A percentile compares a stretch with the other conserved stretches of the same genome.
Evolutionary conservation across 805 yeast species (phyloP).

Genomic region (Lipomyces orientalis): DNA sequence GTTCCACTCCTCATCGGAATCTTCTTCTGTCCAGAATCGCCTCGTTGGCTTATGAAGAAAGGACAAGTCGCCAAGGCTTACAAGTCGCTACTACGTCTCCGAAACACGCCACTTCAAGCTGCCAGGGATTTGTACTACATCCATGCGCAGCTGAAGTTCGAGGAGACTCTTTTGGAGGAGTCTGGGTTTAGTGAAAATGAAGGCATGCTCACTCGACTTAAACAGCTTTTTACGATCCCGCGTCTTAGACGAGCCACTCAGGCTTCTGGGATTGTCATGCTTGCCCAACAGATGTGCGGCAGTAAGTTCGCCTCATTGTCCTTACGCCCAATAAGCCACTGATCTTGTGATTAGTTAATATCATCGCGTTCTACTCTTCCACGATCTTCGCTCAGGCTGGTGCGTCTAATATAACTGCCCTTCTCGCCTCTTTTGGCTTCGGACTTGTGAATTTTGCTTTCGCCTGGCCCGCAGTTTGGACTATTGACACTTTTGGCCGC

Average conservation of each 20-base stretch:
- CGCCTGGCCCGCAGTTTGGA: constrained; percentile 80
- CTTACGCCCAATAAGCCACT: constrained; percentile 70
- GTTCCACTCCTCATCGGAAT: constrained; percentile 58
- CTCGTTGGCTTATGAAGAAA: constrained; percentile 69
- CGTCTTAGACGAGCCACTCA: constrained; percentile 82
- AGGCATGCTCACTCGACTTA: constrained; percentile 46
- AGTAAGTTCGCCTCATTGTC: constrained; percentile 80
- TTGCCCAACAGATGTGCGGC: constrained; percentile 85
- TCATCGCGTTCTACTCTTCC: constrained; percentile 84
- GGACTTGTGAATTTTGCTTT: constrained; percentile 80
- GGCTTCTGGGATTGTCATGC: constrained; percentile 81
- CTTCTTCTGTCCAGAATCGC: constrained; percentile 68
- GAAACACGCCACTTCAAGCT: constrained; percentile 58
- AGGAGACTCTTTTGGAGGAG: constrained; percentile 48
- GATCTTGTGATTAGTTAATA: constrained; percentile 81
- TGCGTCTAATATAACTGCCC: constrained; percentile 63
- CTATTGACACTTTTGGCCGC: constrained; percentile 80
- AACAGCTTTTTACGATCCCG: constrained; percentile 63
- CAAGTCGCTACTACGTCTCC: constrained; percentile 54
- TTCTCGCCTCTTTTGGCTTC: constrained; percentile 84
- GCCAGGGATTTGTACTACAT: constrained; percentile 71
- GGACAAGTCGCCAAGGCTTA: constrained; percentile 57
- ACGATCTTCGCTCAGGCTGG: constrained; percentile 73
- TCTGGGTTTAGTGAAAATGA: constrained; percentile 40
- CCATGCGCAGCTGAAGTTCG: constrained; percentile 57